Evolutionary conservation across 257 asterid species (phyloP).

Genomic region (Lavandula angustifolia): DNA sequence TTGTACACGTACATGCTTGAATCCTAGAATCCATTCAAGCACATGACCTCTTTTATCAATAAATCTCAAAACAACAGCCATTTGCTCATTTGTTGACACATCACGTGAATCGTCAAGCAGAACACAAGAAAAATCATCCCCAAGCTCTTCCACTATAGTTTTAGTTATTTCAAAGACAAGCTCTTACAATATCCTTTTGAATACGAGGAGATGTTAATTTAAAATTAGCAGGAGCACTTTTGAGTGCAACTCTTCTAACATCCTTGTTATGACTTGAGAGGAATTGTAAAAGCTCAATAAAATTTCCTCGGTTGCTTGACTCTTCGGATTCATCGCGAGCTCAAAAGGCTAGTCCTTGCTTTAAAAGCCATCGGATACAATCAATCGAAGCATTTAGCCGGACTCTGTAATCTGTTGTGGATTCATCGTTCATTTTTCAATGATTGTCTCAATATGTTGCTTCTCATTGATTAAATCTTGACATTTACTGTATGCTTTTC

Average conservation of each 20-base stretch:
- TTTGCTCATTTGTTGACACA: neutral
- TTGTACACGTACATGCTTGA: neutral
- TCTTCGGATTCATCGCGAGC: neutral
- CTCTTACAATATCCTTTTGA: constrained; percentile 7
- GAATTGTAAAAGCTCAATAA: neutral
- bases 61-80: neutral
- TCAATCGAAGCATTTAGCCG: neutral
- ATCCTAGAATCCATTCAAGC: neutral
- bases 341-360: neutral
- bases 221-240: neutral
- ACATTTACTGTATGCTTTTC: neutral
- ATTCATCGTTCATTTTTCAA: neutral
- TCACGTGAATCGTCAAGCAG: neutral
- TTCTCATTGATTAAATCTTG: neutral
- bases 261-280: neutral
- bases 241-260: neutral
- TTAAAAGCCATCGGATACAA: neutral
- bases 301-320: neutral
- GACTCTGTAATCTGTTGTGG: neutral
- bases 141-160: neutral
- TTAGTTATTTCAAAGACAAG: neutral
- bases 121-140: neutral
- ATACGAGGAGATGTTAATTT: constrained; percentile 1
- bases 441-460: neutral
- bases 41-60: neutral